Evolutionary conservation across 2,329 filamentous ascomycete species (phyloP), one percentile per base, ranked within the genome.

Genomic region (Didymella sp.): DNA sequence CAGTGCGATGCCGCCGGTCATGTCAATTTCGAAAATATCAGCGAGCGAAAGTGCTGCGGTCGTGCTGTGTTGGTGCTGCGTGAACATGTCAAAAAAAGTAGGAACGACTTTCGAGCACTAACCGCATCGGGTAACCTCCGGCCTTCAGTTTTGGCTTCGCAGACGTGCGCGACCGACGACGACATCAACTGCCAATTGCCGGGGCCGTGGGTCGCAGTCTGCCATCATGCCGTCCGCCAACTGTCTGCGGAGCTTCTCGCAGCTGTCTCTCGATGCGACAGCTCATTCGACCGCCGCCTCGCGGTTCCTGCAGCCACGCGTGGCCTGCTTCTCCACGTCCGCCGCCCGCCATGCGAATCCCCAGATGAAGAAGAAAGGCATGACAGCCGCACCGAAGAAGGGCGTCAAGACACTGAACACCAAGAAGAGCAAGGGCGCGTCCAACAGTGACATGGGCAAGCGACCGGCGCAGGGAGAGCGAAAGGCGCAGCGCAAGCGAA

Each of bases 401-500:
- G 75, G 75, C 9, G 62, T 67, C 25, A 79, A 76, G 67, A 68
- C 73, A 15, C 76, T 80, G 41, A 73, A 72, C 35, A 76, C 76
- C 48, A 80, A 81, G 58, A 76, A 73, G 59, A 62, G 68, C 61
- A 82, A 79, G 69, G 67, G 64, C 43, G 80, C 78, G 60, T 63
- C 67, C 31, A 66, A 60, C 12, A 68, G 69, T n/a, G 77, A 79
- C n/a, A 71, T 74, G 13, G 76, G 75, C 24, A 76, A 77, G 76
- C 82, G 86, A 15, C 89, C 90, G 19, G 81, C 81, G 12, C 82
- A 86, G 3, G 94, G 93, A 64, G 93, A 97, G 82, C 87, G 93
- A 64, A 96, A 92, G 79, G 90, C 91, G 25, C 82, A 91, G 73
- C 88, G 92, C 64, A 96, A 96, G 81, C 87, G 91, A 66, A 91